A percentile compares a stretch with the other conserved stretches of the same genome.
Conservation (phyloP, 352 stramenopile species). For the Globisporangium acanthophoron region DNA sequence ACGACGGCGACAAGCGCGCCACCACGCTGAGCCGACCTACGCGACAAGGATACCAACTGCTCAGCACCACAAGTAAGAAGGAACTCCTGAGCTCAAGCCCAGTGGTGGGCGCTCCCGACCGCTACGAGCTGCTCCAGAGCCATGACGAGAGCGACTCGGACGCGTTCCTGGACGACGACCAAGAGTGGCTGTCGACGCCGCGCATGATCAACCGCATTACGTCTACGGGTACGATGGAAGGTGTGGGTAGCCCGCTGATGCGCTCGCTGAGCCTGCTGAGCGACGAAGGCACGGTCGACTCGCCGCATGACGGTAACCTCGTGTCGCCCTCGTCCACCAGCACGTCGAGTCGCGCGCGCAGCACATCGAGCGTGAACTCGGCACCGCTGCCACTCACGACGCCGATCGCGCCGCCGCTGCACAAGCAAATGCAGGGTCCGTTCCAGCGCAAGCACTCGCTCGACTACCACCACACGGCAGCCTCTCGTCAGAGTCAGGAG, state of each 20-base stretch:
- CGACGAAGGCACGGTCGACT: constrained; percentile 31
- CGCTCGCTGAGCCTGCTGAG: constrained; percentile 37
- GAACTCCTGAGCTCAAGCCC: background rate
- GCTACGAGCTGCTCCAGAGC: constrained; percentile 6
- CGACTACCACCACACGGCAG: constrained; percentile 21
- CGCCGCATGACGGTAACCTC: constrained; percentile 37
- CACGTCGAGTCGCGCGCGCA: constrained; percentile 32
- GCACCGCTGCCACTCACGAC: constrained; percentile 20
- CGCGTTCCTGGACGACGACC: background rate
- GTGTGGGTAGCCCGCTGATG: constrained; percentile 23
- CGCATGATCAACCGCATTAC: constrained; percentile 8
- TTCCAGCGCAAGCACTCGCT: constrained; percentile 38
- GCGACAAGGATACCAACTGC: background rate
- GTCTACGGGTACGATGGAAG: constrained; percentile 19
- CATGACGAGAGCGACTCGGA: constrained; percentile 2
- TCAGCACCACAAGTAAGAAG: background rate
- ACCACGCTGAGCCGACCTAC: background rate
- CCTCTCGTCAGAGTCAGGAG: constrained; percentile 19
- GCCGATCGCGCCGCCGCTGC: constrained; percentile 2
- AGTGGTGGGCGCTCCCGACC: background rate
- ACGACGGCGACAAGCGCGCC: constrained; percentile 1
- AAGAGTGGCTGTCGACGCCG: constrained; percentile 8
- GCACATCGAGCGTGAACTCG: constrained; percentile 23
- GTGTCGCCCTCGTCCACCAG: constrained; percentile 61
- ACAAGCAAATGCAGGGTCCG: constrained; percentile 18